Conservation (phyloP, 768 basidiomycete species). For the Macrolepiota dolichaula region DNA sequence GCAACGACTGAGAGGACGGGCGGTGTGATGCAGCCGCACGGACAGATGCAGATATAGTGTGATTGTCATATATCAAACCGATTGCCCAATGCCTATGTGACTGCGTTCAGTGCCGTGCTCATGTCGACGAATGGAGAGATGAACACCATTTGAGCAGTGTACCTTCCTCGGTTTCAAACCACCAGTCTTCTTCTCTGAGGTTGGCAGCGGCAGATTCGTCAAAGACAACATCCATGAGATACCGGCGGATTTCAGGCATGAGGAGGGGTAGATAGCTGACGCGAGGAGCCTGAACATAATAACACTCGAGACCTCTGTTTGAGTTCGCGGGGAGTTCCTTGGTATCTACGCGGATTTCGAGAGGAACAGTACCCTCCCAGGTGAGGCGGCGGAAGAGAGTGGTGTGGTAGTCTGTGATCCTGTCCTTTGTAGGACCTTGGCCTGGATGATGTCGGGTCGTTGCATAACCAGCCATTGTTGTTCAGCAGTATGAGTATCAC, state of each 20-base stretch:
- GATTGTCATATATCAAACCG: constrained; percentile 89
- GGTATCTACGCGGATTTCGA: constrained; percentile 86
- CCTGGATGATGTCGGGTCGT: constrained; percentile 45
- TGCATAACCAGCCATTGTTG: constrained; percentile 48
- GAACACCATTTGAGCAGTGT: constrained; percentile 79
- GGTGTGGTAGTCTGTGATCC: constrained; percentile 51
- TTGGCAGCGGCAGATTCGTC: constrained; percentile 76
- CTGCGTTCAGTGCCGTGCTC: constrained; percentile 1
- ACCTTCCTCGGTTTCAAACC: constrained; percentile 92
- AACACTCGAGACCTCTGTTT: constrained; percentile 85
- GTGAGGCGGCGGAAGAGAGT: constrained; percentile 84
- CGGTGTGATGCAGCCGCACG: constrained; percentile 41
- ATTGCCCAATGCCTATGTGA: constrained; percentile 94
- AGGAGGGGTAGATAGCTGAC: constrained; percentile 92
- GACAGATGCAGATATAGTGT: constrained; percentile 60
- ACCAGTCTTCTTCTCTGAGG: constrained; percentile 90
- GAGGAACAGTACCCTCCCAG: constrained; percentile 89
- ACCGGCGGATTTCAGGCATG: constrained; percentile 83
- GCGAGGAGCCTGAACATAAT: constrained; percentile 87
- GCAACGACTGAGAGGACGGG: constrained; percentile 36
- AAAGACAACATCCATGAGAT: constrained; percentile 89
- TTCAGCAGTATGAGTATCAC: too few species aligned
- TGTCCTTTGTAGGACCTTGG: constrained; percentile 31
- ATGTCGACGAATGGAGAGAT: constrained; percentile 22
- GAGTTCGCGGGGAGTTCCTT: constrained; percentile 89